Evolutionary conservation across 225 moss, liverwort and hornwort genomes (phyloP), one percentile per base, ranked within the genome.

Genomic region (Pleurozium schreberi): DNA sequence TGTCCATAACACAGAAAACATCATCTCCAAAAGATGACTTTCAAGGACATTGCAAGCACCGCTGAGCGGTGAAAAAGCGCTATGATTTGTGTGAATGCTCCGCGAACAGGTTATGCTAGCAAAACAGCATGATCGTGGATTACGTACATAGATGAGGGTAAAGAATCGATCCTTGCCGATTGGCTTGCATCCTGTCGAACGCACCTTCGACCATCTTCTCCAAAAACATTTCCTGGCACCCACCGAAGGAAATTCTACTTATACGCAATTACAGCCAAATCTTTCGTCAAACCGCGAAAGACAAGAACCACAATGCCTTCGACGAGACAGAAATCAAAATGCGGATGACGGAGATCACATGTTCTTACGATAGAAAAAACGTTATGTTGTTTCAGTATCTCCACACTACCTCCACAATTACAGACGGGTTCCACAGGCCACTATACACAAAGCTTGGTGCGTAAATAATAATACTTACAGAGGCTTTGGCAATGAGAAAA

Each of bases 401-500:
- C 62, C 70, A 86, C 30, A 50, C n/a, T 67, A 76, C 28, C 67
- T 84, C 84, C 45, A 47, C 58, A 34, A 83, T 75, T 65, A 75
- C 71, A 66, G 55, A 82, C 74, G 57, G 69, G n/a, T n/a, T 57
- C 80, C 63, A 36, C 82, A 40, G 70, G 47, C n/a, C 42, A 82
- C 70, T 75, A 49, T 2, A 69, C 42, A 71, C 27, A 73, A 70
- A 66, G 73, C 62, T 59, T 40, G 58, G 20, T 40, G 80, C 53
- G 30, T 70, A 20, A 50, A 90, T 27, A 73, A 30, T 40, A 59
- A 33, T 40, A 90, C 94, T 92, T 89, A 98, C 98, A 83, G 97
- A 94, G 90, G 98, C 96, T 92, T 98, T 98, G 88, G 98, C 97
- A 88, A 98, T 94, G 91, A 98, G 96, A 86, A 94, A 98, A 58